phyloP scores from a whole-genome alignment of 345 rosid species.

The Populus simonii region DNA sequence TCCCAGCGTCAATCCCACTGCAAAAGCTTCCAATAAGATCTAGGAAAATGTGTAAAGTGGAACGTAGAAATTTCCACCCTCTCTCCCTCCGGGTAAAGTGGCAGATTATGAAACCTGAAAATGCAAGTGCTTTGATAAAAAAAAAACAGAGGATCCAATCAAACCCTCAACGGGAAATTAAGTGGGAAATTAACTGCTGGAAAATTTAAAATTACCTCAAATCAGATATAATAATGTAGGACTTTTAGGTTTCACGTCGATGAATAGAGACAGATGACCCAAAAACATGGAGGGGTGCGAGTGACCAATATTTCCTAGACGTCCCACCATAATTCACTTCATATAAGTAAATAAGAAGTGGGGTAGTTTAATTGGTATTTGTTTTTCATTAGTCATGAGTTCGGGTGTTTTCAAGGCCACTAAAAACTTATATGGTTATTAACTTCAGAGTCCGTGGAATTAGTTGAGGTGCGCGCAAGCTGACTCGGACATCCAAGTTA shows the following conservation, averaged over 20 bases:
- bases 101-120: background rate
- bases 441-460: no score
- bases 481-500: no score
- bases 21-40: conserved; percentile 1
- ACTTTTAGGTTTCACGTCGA: background rate
- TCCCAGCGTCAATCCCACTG: background rate
- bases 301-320: background rate
- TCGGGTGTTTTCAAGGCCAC: accelerated
- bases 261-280: background rate
- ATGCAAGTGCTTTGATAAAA: background rate
- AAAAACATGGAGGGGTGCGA: background rate
- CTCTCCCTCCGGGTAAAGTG: background rate
- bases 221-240: no score
- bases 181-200: background rate
- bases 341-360: no score
- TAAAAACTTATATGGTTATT: no score
- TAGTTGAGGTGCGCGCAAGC: no score
- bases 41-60: conserved; percentile 17
- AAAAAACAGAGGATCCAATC: background rate
- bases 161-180: background rate
- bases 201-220: no score
- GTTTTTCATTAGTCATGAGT: no score
- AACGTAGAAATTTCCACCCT: background rate
- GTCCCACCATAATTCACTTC: background rate
- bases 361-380: no score